A percentile compares a stretch with the other conserved stretches of the same genome.
These are phyloP conservation scores for Penicillium capsulatum DNA, from an alignment of 2,329 filamentous ascomycete species.

Conservation along the genomic window DNA sequence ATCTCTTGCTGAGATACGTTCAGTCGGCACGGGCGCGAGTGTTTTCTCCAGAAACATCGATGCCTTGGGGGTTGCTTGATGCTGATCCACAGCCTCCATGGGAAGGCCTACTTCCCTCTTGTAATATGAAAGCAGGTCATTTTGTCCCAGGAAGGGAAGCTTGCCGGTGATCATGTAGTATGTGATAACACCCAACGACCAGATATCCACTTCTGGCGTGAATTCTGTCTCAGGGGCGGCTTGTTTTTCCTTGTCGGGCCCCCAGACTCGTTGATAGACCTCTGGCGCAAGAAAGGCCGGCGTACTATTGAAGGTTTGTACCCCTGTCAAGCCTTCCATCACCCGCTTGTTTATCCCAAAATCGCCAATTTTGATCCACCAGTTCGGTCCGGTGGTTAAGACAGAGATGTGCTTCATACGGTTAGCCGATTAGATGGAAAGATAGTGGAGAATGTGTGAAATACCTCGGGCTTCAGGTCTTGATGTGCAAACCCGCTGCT, in stretches of 20 bases:
- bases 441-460: conserved; percentile 1
- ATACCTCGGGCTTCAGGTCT: conserved; percentile 37
- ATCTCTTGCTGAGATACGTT: conserved; percentile 5
- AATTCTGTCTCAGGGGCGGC: background rate
- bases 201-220: conserved; percentile 6
- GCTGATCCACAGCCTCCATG: background rate
- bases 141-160: conserved; percentile 4
- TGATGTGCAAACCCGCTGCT: conserved; percentile 34
- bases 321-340: conserved; percentile 9
- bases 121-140: conserved; percentile 7
- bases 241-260: background rate
- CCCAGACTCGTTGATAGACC: conserved; percentile 2
- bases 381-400: conserved; percentile 21
- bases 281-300: conserved; percentile 11
- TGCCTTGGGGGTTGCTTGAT: conserved; percentile 2
- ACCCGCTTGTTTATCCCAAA: conserved; percentile 38
- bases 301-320: conserved; percentile 6
- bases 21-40: conserved; percentile 1
- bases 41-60: conserved; percentile 2
- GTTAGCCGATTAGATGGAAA: background rate
- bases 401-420: conserved; percentile 34
- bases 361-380: conserved; percentile 42
- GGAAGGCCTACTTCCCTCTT: conserved; percentile 4
- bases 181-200: conserved; percentile 8
- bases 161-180: conserved; percentile 7